These are phyloP conservation scores for Colletotrichum sp. DNA, from an alignment of 2,329 filamentous ascomycete genomes.

Conservation along the genomic window DNA sequence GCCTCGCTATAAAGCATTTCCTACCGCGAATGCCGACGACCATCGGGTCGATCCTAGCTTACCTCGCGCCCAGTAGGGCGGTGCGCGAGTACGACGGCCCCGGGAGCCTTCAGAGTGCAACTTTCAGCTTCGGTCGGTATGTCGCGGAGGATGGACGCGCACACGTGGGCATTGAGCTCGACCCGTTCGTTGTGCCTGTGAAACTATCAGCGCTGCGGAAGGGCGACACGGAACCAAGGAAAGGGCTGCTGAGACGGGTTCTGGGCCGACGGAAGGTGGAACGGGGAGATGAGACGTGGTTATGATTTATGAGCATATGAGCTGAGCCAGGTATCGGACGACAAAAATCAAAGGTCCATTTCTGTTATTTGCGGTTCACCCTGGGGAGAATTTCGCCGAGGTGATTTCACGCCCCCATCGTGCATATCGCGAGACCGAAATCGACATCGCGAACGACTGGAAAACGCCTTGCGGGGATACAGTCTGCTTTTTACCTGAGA, in stretches of 20 bases:
- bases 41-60: conserved; percentile 50
- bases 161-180: conserved; percentile 57
- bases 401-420: too few species aligned
- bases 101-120: neutral
- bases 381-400: too few species aligned
- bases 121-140: conserved; percentile 56
- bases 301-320: too few species aligned
- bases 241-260: neutral
- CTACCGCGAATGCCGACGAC: conserved; percentile 58
- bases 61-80: conserved; percentile 51
- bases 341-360: too few species aligned
- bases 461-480: too few species aligned
- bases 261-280: neutral
- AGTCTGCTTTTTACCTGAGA: too few species aligned
- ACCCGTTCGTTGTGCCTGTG: conserved; percentile 44
- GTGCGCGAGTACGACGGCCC: conserved; percentile 33
- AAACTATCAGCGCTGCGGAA: conserved; percentile 6
- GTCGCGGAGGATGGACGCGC: conserved; percentile 48
- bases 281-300: too few species aligned
- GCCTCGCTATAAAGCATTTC: conserved; percentile 40
- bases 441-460: too few species aligned
- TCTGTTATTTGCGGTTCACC: too few species aligned
- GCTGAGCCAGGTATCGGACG: too few species aligned
- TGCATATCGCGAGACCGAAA: too few species aligned
- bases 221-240: conserved; percentile 6